phyloP scores from a whole-genome alignment of 352 stramenopile species.

The Achlya hypogyna region DNA sequence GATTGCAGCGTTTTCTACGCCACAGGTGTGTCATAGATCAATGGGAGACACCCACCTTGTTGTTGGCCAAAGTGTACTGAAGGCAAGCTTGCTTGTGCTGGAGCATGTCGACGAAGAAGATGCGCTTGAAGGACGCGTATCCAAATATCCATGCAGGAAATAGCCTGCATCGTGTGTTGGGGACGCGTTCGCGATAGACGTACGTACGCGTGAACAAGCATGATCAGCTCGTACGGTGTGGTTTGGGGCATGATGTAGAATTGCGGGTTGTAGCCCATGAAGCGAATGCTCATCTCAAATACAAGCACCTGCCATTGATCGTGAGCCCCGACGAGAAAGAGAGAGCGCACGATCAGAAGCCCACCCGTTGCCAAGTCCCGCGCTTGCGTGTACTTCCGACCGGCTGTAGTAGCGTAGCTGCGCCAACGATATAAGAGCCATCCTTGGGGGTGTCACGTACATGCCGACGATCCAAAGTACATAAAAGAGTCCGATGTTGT shows the following conservation, averaged over 20 bases:
- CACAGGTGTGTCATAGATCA: background rate
- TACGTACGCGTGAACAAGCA: conserved; percentile 31
- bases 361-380: conserved; percentile 41
- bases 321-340: background rate
- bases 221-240: conserved; percentile 50
- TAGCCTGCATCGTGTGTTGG: background rate
- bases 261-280: conserved; percentile 50
- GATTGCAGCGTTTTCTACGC: background rate
- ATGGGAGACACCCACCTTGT: background rate
- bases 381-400: conserved; percentile 30
- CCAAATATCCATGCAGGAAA: conserved; percentile 18
- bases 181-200: background rate
- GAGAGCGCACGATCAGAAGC: conserved; percentile 36
- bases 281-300: conserved; percentile 42
- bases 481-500: conserved; percentile 61
- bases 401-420: conserved; percentile 42
- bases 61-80: background rate
- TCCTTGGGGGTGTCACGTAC: conserved; percentile 24
- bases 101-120: conserved; percentile 54
- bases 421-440: background rate
- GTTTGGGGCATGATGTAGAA: conserved; percentile 36
- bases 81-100: conserved; percentile 26
- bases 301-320: conserved; percentile 30
- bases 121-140: conserved; percentile 31
- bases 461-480: conserved; percentile 51